A percentile compares a stretch with the other conserved stretches of the same genome.
These are phyloP conservation scores for Solanum pinnatisectum DNA, from an alignment of 257 asterid genomes.

Conservation along the genomic window DNA sequence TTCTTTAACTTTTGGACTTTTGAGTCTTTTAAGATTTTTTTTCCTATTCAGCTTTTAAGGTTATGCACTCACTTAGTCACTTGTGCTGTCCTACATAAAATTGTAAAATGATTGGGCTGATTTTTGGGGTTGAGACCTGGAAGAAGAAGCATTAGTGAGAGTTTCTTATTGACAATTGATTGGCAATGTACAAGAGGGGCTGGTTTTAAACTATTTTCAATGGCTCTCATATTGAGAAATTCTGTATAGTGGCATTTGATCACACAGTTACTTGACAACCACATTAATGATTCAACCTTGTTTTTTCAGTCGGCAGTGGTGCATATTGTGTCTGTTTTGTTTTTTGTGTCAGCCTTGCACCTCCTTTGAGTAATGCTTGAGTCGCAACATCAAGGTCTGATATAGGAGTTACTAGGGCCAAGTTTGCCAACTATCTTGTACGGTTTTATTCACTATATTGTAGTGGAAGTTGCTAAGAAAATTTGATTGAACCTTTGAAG, in stretches of 20 bases:
- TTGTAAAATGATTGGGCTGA: neutral
- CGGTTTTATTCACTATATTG: neutral
- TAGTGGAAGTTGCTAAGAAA: neutral
- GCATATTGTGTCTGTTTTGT: neutral
- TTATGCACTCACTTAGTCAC: neutral
- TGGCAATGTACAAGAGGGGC: neutral
- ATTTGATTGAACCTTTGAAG: neutral
- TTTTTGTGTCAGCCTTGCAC: neutral
- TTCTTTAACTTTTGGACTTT: neutral
- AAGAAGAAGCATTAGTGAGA: neutral
- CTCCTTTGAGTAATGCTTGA: neutral
- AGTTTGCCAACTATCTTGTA: neutral
- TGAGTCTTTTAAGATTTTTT: neutral
- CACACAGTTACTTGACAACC: neutral
- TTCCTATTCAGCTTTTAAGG: neutral
- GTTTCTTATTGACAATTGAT: neutral
- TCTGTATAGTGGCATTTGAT: conserved; percentile 9
- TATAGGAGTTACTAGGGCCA: neutral
- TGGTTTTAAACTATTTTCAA: neutral
- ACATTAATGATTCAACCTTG: neutral
- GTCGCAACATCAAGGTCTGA: neutral
- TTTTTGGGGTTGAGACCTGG: neutral
- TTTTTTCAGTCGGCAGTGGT: neutral
- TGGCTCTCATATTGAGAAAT: neutral
- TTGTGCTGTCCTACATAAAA: neutral